Evolutionary conservation across 306 rosid species (phyloP).

Genomic region (Casuarina cunninghamiana): DNA sequence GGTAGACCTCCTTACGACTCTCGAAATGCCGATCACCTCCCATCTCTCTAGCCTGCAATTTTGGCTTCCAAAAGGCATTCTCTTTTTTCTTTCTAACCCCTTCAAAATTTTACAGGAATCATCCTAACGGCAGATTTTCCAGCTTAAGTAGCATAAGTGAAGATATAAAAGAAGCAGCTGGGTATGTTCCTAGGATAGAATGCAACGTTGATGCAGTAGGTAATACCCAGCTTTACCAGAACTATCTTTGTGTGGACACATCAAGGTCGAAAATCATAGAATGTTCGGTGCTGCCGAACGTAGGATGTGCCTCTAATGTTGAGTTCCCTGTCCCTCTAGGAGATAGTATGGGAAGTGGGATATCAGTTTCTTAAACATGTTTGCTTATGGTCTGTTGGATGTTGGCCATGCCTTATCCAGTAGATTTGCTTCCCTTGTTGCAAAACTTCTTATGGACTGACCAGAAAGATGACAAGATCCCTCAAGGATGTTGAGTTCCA

Average conservation of each 20-base stretch:
- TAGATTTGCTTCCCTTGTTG: no score
- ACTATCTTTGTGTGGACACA: constrained; percentile 50
- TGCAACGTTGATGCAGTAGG: constrained; percentile 48
- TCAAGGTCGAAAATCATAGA: constrained; percentile 45
- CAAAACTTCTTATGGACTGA: no score
- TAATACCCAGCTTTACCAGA: constrained; percentile 46
- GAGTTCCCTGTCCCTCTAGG: constrained; percentile 43
- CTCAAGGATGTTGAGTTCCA: no score
- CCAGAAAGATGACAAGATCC: no score
- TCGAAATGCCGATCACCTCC: constrained; percentile 27
- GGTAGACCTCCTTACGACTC: constrained; percentile 22
- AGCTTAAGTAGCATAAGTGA: constrained; percentile 38
- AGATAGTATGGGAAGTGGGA: no score
- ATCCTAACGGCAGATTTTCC: constrained; percentile 45
- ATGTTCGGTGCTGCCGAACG: constrained; percentile 43
- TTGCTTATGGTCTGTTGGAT: no score
- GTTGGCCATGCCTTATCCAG: no score
- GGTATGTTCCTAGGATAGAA: constrained; percentile 36
- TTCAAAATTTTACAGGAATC: constrained; percentile 31
- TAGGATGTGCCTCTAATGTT: constrained; percentile 32
- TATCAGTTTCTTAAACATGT: no score
- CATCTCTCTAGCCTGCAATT: neutral
- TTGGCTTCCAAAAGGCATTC: neutral
- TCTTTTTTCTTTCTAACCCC: constrained; percentile 13
- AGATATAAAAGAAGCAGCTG: constrained; percentile 29